Base-by-base conservation (phyloP, 371 early-diverging fungal species). In the Smittium mucronatum region DNA sequence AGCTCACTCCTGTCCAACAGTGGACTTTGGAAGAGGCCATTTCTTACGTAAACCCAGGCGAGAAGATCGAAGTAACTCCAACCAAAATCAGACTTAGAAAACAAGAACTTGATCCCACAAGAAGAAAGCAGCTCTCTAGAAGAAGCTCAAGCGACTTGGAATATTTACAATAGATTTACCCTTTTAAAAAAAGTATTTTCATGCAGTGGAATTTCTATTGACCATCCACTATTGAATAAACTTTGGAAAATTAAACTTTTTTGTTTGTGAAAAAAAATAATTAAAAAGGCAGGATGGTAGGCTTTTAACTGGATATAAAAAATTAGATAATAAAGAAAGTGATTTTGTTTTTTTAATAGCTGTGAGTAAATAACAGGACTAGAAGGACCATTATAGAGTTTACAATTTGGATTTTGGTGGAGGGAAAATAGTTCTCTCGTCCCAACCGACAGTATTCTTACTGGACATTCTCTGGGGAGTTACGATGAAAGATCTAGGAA, bases 11-110 rank as follows among this genome's bases (percentile, higher is more conserved):
- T 0, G 84, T 84, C 1, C 82, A 83, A 47, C 76, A 79, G 34
- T 79, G 86, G 81, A 76, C 84, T n/a, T 75, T 91, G 60, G 91
- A 91, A 75, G 82, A 85, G 69, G 79, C 86, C 78, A 86, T 91
- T 69, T 81, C 87, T 25, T 91, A 89, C 64, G 81, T 91, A 63
- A 84, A 85, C 69, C 77, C 83, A 36, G 91, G 89, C 76, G 91
- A 91, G 76, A 88, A 88, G 17, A 83, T 91, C 58, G 91, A 91
- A 70, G 82, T 91, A 57, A 91, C 91, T 0, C 89, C 88, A 17
- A 80, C 81, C 0, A 77, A 80, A 36, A 75, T 91, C 67, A 81
- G 91, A 2, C 81, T 87, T 60, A 82, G 91, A 57, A 91, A 89
- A 81, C 83, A 82, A 70, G 81, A 84, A 63, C 75, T 88, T 60